phyloP scores from a whole-genome alignment of 345 rosid species.

The Pugionium cornutum region DNA sequence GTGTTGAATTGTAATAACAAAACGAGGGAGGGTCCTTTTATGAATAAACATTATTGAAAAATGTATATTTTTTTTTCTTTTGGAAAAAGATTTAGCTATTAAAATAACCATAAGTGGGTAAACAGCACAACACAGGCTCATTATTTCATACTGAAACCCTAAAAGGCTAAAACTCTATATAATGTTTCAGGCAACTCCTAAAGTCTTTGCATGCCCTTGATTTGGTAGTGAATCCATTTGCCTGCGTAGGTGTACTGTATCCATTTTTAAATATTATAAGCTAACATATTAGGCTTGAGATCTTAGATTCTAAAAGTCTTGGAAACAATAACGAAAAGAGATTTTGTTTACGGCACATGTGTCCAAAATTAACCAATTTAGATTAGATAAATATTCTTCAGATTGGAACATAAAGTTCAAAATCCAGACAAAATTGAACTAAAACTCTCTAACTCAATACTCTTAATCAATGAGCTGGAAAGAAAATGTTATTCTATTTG shows the following conservation, averaged over 20 bases:
- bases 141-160: neutral
- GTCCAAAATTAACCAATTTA: neutral
- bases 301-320: conserved; percentile 19
- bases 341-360: conserved; percentile 19
- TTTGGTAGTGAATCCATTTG: conserved; percentile 31
- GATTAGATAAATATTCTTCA: no score
- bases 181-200: conserved; percentile 28
- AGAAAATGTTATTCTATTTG: no score
- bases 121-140: conserved; percentile 26
- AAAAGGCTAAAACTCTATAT: conserved; percentile 18
- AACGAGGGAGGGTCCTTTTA: no score
- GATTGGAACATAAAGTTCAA: no score
- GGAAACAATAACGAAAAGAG: conserved; percentile 15
- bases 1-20: neutral
- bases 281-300: neutral
- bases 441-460: no score
- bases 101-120: conserved; percentile 39
- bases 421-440: no score
- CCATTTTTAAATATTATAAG: neutral
- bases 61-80: no score
- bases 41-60: no score
- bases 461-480: no score
- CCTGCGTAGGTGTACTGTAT: conserved; percentile 3
- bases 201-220: conserved; percentile 38
- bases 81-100: conserved; percentile 28